Conservation (phyloP, 345 rosid species). For the Cochlearia excelsa region DNA sequence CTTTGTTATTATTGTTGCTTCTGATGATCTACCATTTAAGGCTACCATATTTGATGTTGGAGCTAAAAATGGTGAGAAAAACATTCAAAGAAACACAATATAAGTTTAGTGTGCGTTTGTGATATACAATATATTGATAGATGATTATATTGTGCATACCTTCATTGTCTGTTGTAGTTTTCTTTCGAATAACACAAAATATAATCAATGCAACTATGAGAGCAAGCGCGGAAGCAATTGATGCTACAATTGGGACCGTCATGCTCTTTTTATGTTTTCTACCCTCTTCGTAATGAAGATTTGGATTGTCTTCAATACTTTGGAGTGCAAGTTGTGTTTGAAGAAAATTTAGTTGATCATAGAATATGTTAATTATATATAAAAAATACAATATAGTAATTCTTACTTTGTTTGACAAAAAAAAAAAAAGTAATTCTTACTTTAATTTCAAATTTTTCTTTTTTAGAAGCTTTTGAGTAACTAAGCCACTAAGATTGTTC, state of each 20-base stretch:
- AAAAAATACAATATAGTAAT: not conserved
- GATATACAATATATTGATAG: too few species aligned
- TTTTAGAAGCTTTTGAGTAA: slow-evolving; percentile 37
- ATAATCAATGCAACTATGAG: slow-evolving; percentile 7
- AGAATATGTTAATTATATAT: not conserved
- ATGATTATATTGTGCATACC: too few species aligned
- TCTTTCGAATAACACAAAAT: slow-evolving; percentile 10
- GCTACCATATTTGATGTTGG: slow-evolving; percentile 20
- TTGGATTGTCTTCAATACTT: slow-evolving; percentile 10
- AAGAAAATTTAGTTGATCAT: not conserved
- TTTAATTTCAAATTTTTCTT: slow-evolving; percentile 25
- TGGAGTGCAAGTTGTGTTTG: not conserved
- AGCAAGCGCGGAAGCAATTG: slow-evolving; percentile 1
- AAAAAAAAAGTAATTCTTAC: slow-evolving; percentile 8
- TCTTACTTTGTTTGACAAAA: too few species aligned
- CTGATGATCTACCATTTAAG: not conserved
- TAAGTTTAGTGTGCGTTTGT: not conserved
- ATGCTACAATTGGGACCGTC: slow-evolving; percentile 30
- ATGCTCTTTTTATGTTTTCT: slow-evolving; percentile 11
- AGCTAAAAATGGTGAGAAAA: not conserved
- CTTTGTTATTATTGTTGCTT: slow-evolving; percentile 9
- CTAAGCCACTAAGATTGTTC: slow-evolving; percentile 41
- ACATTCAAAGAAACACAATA: not conserved
- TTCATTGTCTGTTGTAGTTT: not conserved
- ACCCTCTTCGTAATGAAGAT: not conserved